Evolutionary conservation across 257 asterid species (phyloP).

Genomic region (Solanum boliviense): DNA sequence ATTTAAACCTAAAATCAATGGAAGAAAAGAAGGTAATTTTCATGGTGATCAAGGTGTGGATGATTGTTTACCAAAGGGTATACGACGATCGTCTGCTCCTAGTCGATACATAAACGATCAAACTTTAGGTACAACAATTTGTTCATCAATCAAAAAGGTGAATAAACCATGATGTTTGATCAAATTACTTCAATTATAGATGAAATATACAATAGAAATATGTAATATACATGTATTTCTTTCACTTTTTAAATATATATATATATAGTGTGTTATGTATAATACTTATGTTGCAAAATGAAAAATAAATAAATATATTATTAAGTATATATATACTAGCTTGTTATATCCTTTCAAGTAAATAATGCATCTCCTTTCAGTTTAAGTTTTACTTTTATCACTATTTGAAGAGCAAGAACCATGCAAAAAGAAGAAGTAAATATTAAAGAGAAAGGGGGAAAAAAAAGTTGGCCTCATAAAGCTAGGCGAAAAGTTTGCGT

Average conservation of each 20-base stretch:
- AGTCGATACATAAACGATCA: constrained; percentile 48
- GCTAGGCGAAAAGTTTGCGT: no score
- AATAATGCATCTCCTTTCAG: neutral
- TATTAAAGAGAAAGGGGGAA: neutral
- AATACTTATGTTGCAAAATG: neutral
- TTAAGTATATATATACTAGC: neutral
- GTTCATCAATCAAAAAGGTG: constrained; percentile 14
- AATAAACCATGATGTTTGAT: constrained; percentile 26
- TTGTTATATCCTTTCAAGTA: neutral
- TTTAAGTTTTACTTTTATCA: neutral
- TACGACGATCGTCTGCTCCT: constrained; percentile 46
- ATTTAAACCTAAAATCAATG: constrained; percentile 15
- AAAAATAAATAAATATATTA: no score
- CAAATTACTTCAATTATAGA: neutral
- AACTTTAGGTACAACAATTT: constrained; percentile 23
- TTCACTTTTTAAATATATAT: neutral
- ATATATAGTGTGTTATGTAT: neutral
- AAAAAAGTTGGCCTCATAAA: no score
- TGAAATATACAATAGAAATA: neutral
- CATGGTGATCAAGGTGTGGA: constrained; percentile 25
- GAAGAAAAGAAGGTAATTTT: neutral
- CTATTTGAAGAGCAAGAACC: neutral
- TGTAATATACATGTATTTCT: neutral
- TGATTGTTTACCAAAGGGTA: constrained; percentile 58
- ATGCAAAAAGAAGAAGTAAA: neutral